Evolutionary conservation across 192 early-diverging fungal species (phyloP), one percentile per base, ranked within the genome.

Genomic region (Diversispora eburnea): DNA sequence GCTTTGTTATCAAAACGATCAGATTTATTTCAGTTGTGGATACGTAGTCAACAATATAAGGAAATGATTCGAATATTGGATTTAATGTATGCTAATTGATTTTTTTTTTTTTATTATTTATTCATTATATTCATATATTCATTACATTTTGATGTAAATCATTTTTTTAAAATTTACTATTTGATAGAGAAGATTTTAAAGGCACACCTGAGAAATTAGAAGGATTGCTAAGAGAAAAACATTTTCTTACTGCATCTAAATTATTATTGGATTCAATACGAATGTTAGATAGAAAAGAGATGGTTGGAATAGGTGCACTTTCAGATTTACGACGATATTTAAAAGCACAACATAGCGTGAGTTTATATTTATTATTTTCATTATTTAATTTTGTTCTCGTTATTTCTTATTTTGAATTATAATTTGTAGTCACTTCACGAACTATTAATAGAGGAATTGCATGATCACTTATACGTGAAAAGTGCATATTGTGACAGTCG

Each of bases 21-120:
- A 8, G 86, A 90, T 70, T 64, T 93, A 45, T 77, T 88, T 52
- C 89, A 90, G 72, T 75, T 93, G 47, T 92, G 89, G 76, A 82
- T 85, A 39, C 91, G 91, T 77, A 90, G 88, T 72, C 88, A 89
- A 69, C 89, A 92, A 75, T 83, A 89, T 51, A 91, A 88, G 47
- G 91, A 92, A n/a, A 92, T 93, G 82, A 84, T 93, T 4, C 80
- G 82, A 42, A 86, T 93, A 68, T 78, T 93, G 72, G 87, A 92
- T 70, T 85, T 83, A 48, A 87, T 93, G 85, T 85, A 81, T 61
- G 79, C 63, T 10, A 3, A 12, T 63, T 25, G 8, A 33, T 25
- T 59, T 5, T 20, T 2, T 20, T 10, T n/a, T 8, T 9, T 59
- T 10, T 59, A 20, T 59, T 59, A 22, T 19, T 25, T 6, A 12